Evolutionary conservation across 352 stramenopile species (phyloP), one percentile per base, ranked within the genome.

Genomic region (Globisporangium lucens): DNA sequence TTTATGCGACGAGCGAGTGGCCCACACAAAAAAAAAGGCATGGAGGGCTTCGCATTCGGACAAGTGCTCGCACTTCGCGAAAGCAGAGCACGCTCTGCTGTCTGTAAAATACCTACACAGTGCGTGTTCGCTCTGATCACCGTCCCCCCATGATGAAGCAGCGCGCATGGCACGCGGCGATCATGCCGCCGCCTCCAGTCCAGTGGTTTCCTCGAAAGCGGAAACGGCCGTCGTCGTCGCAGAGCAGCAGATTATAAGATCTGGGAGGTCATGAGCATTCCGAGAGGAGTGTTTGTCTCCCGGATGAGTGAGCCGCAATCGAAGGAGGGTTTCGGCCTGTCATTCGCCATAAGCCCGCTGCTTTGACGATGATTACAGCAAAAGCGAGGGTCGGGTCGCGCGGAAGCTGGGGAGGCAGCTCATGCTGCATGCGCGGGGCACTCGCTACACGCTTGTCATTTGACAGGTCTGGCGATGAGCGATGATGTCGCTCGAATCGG

Each of bases 1-100:
- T 61, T 29, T 61, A 61, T 61, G 56, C 24, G 56, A 61, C 56
- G 41, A 49, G 13, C 41, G 15, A 27, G 3, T 15, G 47, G n/a
- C 17, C n/a, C 47, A 55, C 47, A 46, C 36, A 33, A 33, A 33
- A 33, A 33, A 33, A 33, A 0, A 33, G 30, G 30, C 30, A 33
- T 5, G 5, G 12, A 46, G 13, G 38, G 38, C 38, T 46, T 46
- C 13, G 17, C 43, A 51, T 22, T 20, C 15, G 15, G 43, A 51
- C 3, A 51, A 51, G 20, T 15, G 47, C 47, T 55, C 8, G 20
- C n/a, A 55, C 6, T 27, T 49, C 5, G 6, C 20, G 15, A 20
- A 17, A 49, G 15, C 15, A 20, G 6, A 49, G 15, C 15, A 49
- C 38, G 22, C 2, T 1, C 15, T 22, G 15, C 6, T 8, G 15